Evolutionary conservation across 805 yeast genomes (phyloP).

Genomic region (Komagataella pastoris): DNA sequence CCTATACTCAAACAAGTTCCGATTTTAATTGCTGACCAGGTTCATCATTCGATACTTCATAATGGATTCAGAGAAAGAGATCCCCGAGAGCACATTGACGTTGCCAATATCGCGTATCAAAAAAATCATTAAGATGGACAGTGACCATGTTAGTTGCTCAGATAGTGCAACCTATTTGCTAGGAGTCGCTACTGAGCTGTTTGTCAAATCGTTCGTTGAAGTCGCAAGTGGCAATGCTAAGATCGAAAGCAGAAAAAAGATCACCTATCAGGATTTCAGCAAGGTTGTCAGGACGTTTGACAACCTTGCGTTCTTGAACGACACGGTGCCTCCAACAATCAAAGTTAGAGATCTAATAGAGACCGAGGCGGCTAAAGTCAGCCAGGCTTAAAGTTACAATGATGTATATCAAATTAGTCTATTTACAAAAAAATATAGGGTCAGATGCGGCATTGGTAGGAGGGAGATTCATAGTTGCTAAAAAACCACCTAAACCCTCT

Average conservation of each 20-base stretch:
- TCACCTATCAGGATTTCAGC: conserved; percentile 61
- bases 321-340: conserved; percentile 52
- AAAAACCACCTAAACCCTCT: conserved; percentile 14
- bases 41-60: not conserved
- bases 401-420: not conserved
- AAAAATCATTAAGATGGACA: conserved; percentile 62
- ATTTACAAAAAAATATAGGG: conserved; percentile 3
- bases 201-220: conserved; percentile 55
- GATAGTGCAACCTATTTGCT: conserved; percentile 62
- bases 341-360: conserved; percentile 34
- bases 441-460: conserved; percentile 3
- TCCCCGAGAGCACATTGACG: conserved; percentile 4
- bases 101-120: conserved; percentile 61
- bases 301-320: conserved; percentile 47
- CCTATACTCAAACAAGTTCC: not conserved
- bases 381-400: not conserved
- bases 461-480: conserved; percentile 1
- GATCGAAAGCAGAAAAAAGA: conserved; percentile 50
- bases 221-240: conserved; percentile 57
- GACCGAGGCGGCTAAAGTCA: conserved; percentile 22
- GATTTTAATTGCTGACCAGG: no score
- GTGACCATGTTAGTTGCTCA: conserved; percentile 55
- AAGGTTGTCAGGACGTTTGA: conserved; percentile 47
- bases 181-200: conserved; percentile 68
- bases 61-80: not conserved